Percentiles rank a stretch among this genome's conserved stretches.
Conservation (phyloP, 495 filamentous ascomycete species). For the Aspergillus asperescens region DNA sequence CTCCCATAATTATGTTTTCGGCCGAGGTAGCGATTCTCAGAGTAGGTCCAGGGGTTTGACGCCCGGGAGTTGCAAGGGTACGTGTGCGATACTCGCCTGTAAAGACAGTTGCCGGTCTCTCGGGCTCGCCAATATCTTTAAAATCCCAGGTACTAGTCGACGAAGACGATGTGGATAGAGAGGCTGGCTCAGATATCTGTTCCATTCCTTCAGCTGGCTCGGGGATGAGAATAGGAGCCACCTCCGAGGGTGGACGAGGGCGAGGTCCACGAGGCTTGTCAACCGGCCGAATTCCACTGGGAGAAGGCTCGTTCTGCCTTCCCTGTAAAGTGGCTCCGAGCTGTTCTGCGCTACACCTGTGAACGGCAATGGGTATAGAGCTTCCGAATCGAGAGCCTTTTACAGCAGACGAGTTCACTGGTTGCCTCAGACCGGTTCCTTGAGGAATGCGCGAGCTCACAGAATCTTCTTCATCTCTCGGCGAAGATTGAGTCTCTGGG, state of each 20-base stretch:
- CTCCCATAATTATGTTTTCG: slow-evolving; percentile 32
- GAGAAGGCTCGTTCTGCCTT: background rate
- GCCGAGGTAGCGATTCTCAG: slow-evolving; percentile 33
- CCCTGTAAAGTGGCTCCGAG: background rate
- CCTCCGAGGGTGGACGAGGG: slow-evolving; percentile 3
- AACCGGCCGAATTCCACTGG: slow-evolving; percentile 3
- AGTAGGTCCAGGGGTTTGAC: slow-evolving; percentile 20
- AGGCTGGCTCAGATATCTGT: background rate
- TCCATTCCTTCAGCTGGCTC: background rate
- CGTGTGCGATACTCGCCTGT: slow-evolving; percentile 24
- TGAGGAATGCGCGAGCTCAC: slow-evolving; percentile 9
- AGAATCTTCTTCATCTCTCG: background rate
- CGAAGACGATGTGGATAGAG: slow-evolving; percentile 8
- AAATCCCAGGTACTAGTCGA: slow-evolving; percentile 9
- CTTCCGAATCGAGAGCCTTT: slow-evolving; percentile 9
- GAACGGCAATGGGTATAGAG: slow-evolving; percentile 14
- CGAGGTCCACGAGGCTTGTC: slow-evolving; percentile 15
- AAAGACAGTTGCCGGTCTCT: slow-evolving; percentile 16
- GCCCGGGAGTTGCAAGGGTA: background rate
- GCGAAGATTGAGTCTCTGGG: background rate
- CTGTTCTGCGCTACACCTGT: slow-evolving; percentile 4
- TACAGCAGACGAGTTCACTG: background rate
- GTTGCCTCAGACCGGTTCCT: background rate
- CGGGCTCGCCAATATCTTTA: background rate
- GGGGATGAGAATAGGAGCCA: background rate